phyloP scores from a whole-genome alignment of 2,329 filamentous ascomycete species.

The Tolypocladium sp. region DNA sequence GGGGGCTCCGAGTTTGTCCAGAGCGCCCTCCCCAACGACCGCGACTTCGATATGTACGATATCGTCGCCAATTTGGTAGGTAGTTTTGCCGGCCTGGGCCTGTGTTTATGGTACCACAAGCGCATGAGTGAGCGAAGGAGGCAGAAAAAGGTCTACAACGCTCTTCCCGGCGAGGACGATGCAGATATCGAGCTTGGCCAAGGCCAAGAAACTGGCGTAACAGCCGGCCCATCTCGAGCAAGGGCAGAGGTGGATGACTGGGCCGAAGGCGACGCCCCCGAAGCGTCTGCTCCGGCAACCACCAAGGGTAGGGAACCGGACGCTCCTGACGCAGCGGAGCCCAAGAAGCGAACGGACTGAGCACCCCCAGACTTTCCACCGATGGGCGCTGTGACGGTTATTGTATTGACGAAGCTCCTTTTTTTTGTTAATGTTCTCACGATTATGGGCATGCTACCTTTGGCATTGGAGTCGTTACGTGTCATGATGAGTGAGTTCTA shows the following conservation, averaged over 20 bases:
- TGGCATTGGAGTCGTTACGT: background rate
- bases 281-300: conserved; percentile 5
- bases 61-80: conserved; percentile 83
- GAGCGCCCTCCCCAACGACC: conserved; percentile 63
- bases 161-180: conserved; percentile 54
- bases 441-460: background rate
- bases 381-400: background rate
- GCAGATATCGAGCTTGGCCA: conserved; percentile 72
- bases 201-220: conserved; percentile 59
- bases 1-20: conserved; percentile 71
- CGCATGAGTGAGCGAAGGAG: conserved; percentile 88
- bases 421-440: background rate
- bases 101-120: conserved; percentile 89
- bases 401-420: background rate
- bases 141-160: conserved; percentile 61
- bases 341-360: conserved; percentile 24
- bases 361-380: background rate
- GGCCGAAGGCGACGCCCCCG: conserved; percentile 40
- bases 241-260: conserved; percentile 42
- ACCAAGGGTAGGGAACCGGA: conserved; percentile 12
- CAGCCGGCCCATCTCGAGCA: conserved; percentile 22
- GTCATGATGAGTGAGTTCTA: background rate
- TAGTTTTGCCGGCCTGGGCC: conserved; percentile 57
- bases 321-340: conserved; percentile 17
- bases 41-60: conserved; percentile 68